Conservation (phyloP, 768 basidiomycete species). For the Leccinum sublutescens region DNA sequence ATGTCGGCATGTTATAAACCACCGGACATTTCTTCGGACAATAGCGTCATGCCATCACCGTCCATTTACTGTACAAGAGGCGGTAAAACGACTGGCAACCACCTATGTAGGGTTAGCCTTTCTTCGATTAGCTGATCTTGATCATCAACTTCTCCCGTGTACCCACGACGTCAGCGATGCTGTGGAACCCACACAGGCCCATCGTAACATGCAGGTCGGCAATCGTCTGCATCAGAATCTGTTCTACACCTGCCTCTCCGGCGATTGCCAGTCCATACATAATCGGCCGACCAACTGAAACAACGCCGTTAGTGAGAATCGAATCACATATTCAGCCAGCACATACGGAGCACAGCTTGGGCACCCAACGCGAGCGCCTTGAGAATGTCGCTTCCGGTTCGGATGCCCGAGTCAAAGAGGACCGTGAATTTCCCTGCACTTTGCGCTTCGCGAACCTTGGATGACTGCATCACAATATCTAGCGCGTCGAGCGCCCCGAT, state of each 20-base stretch:
- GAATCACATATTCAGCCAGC: background rate
- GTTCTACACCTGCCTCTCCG: slow-evolving; percentile 48
- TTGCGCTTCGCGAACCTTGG: slow-evolving; percentile 57
- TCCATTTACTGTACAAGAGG: background rate
- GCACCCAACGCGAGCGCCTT: slow-evolving; percentile 59
- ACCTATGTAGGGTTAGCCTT: background rate
- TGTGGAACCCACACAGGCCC: slow-evolving; percentile 41
- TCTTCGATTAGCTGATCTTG: slow-evolving; percentile 17
- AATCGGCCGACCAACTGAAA: slow-evolving; percentile 40
- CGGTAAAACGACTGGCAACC: background rate
- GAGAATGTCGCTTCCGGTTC: slow-evolving; percentile 52
- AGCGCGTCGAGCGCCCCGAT: slow-evolving; percentile 72
- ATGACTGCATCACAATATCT: slow-evolving; percentile 62
- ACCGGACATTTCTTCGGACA: background rate
- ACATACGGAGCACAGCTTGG: slow-evolving; percentile 46
- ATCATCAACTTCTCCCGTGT: slow-evolving; percentile 35
- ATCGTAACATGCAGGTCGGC: slow-evolving; percentile 45
- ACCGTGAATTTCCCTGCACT: slow-evolving; percentile 59
- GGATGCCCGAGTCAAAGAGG: slow-evolving; percentile 64
- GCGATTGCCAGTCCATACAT: slow-evolving; percentile 49
- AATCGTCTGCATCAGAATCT: slow-evolving; percentile 44
- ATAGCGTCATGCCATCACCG: background rate
- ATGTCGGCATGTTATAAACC: background rate
- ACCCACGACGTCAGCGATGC: slow-evolving; percentile 37
- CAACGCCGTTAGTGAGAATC: background rate